These are phyloP conservation scores for Nematodospora valgi DNA, from an alignment of 805 yeast genomes.

Conservation along the genomic window DNA sequence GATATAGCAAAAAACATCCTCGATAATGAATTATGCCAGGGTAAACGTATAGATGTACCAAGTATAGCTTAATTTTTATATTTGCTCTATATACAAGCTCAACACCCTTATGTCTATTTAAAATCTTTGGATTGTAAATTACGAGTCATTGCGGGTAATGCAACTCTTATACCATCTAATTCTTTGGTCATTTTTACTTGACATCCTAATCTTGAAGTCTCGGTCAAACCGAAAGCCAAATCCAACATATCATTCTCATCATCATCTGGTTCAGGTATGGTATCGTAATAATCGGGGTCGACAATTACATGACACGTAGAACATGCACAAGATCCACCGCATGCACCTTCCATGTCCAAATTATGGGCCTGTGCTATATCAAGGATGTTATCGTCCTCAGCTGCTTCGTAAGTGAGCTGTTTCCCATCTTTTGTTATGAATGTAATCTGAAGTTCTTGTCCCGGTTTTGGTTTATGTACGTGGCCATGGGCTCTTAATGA, in stretches of 20 bases:
- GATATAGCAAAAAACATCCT: too few species aligned
- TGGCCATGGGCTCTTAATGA: constrained; percentile 64
- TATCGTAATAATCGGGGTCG: constrained; percentile 92
- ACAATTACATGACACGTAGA: constrained; percentile 96
- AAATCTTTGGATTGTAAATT: constrained; percentile 84
- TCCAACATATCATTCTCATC: constrained; percentile 99
- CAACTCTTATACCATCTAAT: constrained; percentile 89
- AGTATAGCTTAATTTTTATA: constrained; percentile 8
- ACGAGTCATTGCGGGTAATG: constrained; percentile 96
- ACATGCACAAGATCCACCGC: constrained; percentile 99
- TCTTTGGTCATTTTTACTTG: constrained; percentile 88
- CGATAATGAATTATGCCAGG: too few species aligned
- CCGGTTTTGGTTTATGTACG: constrained; percentile 84
- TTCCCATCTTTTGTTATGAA: constrained; percentile 90
- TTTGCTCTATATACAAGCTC: constrained; percentile 2
- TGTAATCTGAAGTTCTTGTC: constrained; percentile 80
- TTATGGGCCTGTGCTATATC: constrained; percentile 95
- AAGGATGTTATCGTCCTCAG: constrained; percentile 86
- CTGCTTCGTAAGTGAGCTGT: constrained; percentile 77
- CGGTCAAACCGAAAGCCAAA: constrained; percentile 94
- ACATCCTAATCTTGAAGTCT: constrained; percentile 94
- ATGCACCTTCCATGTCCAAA: constrained; percentile 95
- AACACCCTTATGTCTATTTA: constrained; percentile 20
- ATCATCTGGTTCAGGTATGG: constrained; percentile 90
- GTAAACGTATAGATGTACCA: too few species aligned